Evolutionary conservation across 164 flowering plant species (phyloP).

Genomic region (Vitis vinifera): ASM3070453v1 NC_081812.1:15904001-15904500

Average conservation of each 20-base stretch:
- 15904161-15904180: conserved; percentile 4
- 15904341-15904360: neutral
- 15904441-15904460: conserved; percentile 11
- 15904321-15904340: neutral
- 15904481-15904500: conserved; percentile 13
- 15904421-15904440: conserved; percentile 8
- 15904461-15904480: conserved; percentile 20
- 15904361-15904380: conserved; percentile 21
- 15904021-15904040: neutral
- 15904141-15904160: conserved; percentile 13
- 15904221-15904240: conserved; percentile 5
- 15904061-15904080: too few relatives aligned
- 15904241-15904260: neutral
- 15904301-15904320: too few relatives aligned
- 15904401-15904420: conserved; percentile 12
- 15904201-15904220: conserved; percentile 4
- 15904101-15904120: too few relatives aligned
- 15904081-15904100: too few relatives aligned
- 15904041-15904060: conserved; percentile 2
- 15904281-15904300: too few relatives aligned
- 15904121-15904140: neutral
- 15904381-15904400: conserved; percentile 15
- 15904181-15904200: neutral
- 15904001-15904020: conserved; percentile 11
- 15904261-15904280: conserved; percentile 12